Evolutionary conservation across 257 asterid species (phyloP).

Genomic region (Solanum chilense): DNA sequence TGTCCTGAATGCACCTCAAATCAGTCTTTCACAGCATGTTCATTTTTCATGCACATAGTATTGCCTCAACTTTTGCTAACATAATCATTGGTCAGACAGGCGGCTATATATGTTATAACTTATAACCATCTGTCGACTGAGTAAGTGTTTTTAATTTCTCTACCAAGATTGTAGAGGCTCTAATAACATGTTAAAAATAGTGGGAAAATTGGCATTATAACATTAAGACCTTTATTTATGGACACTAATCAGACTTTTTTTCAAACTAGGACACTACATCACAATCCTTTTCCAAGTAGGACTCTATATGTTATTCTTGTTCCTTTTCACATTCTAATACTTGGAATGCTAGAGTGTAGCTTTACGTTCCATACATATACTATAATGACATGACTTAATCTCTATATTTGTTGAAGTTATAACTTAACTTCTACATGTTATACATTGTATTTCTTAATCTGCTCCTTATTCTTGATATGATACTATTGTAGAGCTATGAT

Average conservation of each 20-base stretch:
- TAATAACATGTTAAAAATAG: no score
- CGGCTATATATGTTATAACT: neutral
- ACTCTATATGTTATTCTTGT: neutral
- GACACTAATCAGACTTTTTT: neutral
- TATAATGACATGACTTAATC: neutral
- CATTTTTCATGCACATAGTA: neutral
- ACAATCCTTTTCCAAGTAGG: neutral
- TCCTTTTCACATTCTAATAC: neutral
- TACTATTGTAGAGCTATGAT: neutral
- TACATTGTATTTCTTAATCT: neutral
- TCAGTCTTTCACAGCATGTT: neutral
- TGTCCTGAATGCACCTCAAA: neutral
- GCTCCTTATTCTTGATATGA: neutral
- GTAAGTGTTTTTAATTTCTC: neutral
- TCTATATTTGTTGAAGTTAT: neutral
- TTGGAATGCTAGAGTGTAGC: neutral
- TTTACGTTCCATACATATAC: neutral
- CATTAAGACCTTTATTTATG: neutral
- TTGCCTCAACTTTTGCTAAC: neutral
- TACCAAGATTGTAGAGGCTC: neutral
- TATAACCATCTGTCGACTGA: neutral
- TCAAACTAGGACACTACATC: neutral
- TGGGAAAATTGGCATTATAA: no score
- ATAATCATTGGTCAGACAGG: neutral
- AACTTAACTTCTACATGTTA: neutral